These are phyloP conservation scores for Gillenia trifoliata DNA, from an alignment of 306 rosid species.

Conservation along the genomic window DNA sequence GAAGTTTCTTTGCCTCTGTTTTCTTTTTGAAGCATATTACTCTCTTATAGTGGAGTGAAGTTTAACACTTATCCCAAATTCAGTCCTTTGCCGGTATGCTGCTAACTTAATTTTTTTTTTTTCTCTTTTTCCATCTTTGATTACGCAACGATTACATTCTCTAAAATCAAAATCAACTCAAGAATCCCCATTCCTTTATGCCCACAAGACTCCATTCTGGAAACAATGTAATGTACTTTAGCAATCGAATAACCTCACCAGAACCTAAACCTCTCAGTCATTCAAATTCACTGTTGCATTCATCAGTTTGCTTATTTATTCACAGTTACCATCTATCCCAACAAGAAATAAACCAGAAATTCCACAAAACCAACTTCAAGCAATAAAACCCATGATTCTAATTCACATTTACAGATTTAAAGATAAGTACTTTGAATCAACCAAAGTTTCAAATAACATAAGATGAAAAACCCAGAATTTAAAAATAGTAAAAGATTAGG, in stretches of 20 bases:
- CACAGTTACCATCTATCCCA: background rate
- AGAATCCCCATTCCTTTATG: constrained; percentile 4
- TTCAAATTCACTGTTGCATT: background rate
- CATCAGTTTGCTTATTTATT: background rate
- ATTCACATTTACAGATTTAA: background rate
- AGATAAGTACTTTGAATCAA: background rate
- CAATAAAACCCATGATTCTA: constrained; percentile 6
- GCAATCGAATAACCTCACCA: background rate
- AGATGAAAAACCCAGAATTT: background rate
- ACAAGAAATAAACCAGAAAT: background rate
- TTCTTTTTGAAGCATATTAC: background rate
- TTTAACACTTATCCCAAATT: background rate
- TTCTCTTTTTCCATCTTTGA: background rate
- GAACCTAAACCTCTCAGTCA: background rate
- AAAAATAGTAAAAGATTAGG: background rate
- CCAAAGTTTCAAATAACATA: background rate
- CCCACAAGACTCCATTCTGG: background rate
- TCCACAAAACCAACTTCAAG: constrained; percentile 6
- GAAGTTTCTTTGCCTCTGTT: background rate
- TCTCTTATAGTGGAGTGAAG: background rate
- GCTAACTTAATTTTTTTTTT: background rate
- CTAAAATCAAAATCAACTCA: background rate
- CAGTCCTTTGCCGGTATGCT: background rate
- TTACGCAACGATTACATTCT: background rate
- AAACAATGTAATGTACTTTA: background rate